Percentiles rank a stretch among this genome's conserved stretches.
These are phyloP conservation scores for Stentor roeselii DNA, from an alignment of 73 alveolate species.

Conservation along the genomic window DNA sequence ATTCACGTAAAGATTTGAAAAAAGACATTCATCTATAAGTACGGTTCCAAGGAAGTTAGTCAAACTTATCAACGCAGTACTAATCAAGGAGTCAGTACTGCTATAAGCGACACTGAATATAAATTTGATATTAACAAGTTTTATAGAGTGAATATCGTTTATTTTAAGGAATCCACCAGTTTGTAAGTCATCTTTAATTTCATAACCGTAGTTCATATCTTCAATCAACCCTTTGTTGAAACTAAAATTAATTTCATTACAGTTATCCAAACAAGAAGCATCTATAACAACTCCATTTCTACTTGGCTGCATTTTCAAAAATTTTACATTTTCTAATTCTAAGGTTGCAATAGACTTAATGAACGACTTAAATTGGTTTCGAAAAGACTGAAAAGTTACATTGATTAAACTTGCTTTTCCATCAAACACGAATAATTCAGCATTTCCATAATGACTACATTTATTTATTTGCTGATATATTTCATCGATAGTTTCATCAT, in stretches of 20 bases:
- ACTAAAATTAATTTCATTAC: not conserved
- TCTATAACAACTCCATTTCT: not conserved
- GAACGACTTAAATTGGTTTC: not conserved
- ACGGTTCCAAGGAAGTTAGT: not conserved
- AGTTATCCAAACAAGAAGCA: not conserved
- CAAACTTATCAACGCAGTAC: no score
- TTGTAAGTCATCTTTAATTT: not conserved
- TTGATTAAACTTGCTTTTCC: not conserved
- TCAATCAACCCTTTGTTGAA: not conserved
- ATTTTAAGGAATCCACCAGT: not conserved
- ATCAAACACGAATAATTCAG: no score
- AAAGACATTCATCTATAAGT: not conserved
- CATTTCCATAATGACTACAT: not conserved
- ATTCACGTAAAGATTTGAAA: not conserved
- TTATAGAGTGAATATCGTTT: no score
- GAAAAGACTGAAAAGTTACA: no score
- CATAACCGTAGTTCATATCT: not conserved
- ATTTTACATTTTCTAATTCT: not conserved
- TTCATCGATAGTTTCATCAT: not conserved
- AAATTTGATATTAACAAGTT: no score
- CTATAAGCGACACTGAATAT: no score
- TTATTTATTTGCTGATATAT: no score
- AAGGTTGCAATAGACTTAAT: not conserved
- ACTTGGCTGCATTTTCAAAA: not conserved
- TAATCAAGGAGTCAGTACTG: no score